Evolutionary conservation across 805 yeast species (phyloP).

Genomic region (Sungouiella thailandica): DNA sequence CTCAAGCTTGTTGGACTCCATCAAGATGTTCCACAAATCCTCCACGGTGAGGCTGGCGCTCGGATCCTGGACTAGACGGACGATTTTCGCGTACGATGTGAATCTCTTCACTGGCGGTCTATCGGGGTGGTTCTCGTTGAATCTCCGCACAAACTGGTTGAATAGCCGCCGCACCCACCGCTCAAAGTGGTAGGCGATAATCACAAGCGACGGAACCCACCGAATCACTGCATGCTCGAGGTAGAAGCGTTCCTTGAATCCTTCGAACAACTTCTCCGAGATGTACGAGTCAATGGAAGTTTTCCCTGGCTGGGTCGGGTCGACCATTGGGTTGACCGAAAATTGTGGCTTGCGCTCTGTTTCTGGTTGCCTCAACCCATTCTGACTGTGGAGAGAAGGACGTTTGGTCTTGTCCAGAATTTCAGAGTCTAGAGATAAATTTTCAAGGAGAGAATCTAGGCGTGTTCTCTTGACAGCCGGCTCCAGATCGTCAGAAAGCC

Average conservation of each 20-base stretch:
- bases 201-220: slow-evolving; percentile 21
- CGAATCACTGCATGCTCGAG: slow-evolving; percentile 18
- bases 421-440: too few relatives aligned
- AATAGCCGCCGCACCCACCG: slow-evolving; percentile 33
- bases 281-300: slow-evolving; percentile 16
- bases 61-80: slow-evolving; percentile 18
- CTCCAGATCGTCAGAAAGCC: too few relatives aligned
- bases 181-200: slow-evolving; percentile 27
- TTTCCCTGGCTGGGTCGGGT: slow-evolving; percentile 2
- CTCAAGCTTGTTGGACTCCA: slow-evolving; percentile 24
- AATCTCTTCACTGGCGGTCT: slow-evolving; percentile 14
- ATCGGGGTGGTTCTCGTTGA: slow-evolving; percentile 15
- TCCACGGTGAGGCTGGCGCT: slow-evolving; percentile 13
- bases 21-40: slow-evolving; percentile 22
- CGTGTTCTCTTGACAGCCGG: too few relatives aligned
- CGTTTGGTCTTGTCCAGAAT: too few relatives aligned
- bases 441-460: too few relatives aligned
- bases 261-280: slow-evolving; percentile 20
- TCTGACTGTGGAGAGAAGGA: neutral
- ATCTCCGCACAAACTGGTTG: slow-evolving; percentile 28
- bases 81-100: slow-evolving; percentile 19
- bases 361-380: neutral
- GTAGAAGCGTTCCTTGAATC: slow-evolving; percentile 16
- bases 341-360: neutral
- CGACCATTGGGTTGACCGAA: slow-evolving; percentile 10